Conservation (phyloP, 2,329 filamentous ascomycete species). For the Epichloe baconii region DNA sequence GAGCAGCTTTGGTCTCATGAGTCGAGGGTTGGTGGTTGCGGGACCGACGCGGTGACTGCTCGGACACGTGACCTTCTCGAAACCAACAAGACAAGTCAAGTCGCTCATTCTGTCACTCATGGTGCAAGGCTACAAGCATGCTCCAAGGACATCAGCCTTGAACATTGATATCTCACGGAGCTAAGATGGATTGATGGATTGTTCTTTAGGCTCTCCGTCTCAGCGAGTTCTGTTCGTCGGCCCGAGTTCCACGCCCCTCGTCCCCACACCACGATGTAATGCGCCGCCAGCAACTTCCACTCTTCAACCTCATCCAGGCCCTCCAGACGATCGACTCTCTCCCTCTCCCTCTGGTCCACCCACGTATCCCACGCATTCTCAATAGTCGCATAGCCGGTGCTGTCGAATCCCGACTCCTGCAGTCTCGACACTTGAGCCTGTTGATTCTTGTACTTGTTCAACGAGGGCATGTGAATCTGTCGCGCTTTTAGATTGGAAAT, state of each 20-base stretch:
- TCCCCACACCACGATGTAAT: slow-evolving; percentile 87
- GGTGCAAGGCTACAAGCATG: too few species aligned
- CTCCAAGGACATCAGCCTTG: too few species aligned
- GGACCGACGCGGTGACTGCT: too few species aligned
- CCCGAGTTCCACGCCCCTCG: slow-evolving; percentile 31
- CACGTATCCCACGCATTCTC: slow-evolving; percentile 62
- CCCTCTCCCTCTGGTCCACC: slow-evolving; percentile 58
- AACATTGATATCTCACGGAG: too few species aligned
- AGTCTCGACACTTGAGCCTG: slow-evolving; percentile 57
- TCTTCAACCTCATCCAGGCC: slow-evolving; percentile 94
- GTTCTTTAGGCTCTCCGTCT: too few species aligned
- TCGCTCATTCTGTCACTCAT: too few species aligned
- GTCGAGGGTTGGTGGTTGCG: too few species aligned
- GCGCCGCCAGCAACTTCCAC: slow-evolving; percentile 72
- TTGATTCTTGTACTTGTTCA: slow-evolving; percentile 58
- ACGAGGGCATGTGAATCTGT: slow-evolving; percentile 71
- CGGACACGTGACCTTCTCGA: too few species aligned
- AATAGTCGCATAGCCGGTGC: slow-evolving; percentile 30
- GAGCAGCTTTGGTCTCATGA: too few species aligned
- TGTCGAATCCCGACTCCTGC: slow-evolving; percentile 48
- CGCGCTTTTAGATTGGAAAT: slow-evolving; percentile 73
- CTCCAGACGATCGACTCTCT: slow-evolving; percentile 65
- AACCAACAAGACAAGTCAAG: too few species aligned
- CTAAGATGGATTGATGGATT: too few species aligned
- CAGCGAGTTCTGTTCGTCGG: too few species aligned